phyloP scores from a whole-genome alignment of 805 yeast genomes.

The Crinitomyces ghanaensis region DNA sequence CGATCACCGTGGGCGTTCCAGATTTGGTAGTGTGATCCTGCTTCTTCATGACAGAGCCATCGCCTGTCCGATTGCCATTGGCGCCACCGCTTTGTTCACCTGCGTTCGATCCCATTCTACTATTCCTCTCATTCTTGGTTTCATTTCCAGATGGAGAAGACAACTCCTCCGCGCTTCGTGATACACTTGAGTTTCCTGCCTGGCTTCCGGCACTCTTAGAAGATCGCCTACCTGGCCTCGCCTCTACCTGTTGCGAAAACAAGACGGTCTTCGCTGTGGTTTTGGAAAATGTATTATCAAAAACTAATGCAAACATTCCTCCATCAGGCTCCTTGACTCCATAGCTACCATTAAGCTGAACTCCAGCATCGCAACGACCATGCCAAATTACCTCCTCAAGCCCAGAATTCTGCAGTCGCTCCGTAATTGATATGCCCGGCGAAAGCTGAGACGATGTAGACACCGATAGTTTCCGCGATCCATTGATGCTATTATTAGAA shows the following conservation, averaged over 20 bases:
- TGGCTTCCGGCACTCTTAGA: too few relatives aligned
- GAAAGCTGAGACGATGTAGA: constrained; percentile 5
- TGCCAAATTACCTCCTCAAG: constrained; percentile 41
- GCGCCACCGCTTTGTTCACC: too few relatives aligned
- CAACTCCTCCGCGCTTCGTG: too few relatives aligned
- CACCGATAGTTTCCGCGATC: constrained; percentile 6
- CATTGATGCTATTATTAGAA: constrained; percentile 1
- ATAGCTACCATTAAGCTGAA: constrained; percentile 49
- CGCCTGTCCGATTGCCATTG: too few relatives aligned
- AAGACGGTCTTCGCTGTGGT: constrained; percentile 71
- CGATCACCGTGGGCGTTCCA: too few relatives aligned
- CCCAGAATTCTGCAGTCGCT: constrained; percentile 45
- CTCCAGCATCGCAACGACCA: constrained; percentile 49
- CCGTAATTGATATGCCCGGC: constrained; percentile 21
- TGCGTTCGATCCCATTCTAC: too few relatives aligned
- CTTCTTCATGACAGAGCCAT: too few relatives aligned
- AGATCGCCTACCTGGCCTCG: not conserved
- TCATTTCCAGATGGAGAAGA: too few relatives aligned
- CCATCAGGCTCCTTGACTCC: constrained; percentile 49
- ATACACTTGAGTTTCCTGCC: too few relatives aligned
- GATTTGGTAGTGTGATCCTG: too few relatives aligned
- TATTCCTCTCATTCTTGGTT: too few relatives aligned
- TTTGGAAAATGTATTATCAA: constrained; percentile 86
- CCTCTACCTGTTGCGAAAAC: constrained; percentile 42
- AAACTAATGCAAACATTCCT: constrained; percentile 75